Base-by-base conservation (phyloP, 352 stramenopile species). In the Globisporangium lucens region DNA sequence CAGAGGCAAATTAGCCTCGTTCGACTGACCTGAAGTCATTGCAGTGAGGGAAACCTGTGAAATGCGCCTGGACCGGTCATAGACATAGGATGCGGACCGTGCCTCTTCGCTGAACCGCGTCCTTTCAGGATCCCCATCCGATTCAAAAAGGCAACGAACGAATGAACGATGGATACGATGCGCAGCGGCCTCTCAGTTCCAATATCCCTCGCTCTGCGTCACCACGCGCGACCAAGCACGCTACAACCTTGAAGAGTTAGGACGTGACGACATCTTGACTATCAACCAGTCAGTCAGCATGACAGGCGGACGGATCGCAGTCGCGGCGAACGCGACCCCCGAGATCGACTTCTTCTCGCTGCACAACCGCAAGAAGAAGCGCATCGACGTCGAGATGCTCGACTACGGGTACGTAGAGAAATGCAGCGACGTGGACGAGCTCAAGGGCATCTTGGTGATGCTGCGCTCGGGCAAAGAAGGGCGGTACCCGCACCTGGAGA, bases 361-460 rank as follows among this genome's bases (percentile, higher is more conserved):
- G 24, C 80, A 94, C 61, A 90, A 71, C 56, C 83, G 84, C 68
- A 90, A 87, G 71, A 78, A 72, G 59, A 87, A 83, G 63, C 67
- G 79, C 7, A 83, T 96, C 43, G 77, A 89, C 27, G 79, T 97
- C 65, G 87, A 96, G 38, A 95, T 96, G 81, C 76, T 98, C 38
- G 95, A 98, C 80, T 98, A 98, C 62, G 76, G 66, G 30, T 98
- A 96, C 74, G 90, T 98, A 22, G 78, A 86, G 35, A 85, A 87
- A 52, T 97, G 91, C 75, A 61, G 65, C 10, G 82, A 97, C 72
- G 22, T 93, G 41, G 77, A 96, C 33, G 80, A 97, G 70, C 79
- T 98, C 27, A 91, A 93, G 59, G 86, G 86, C 33, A 93, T 98
- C 43, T 72, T 98, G 33, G 76, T 76, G 15, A 74, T 83, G 73